A percentile compares a stretch with the other conserved stretches of the same genome.
Conservation (phyloP, 139 green algal genomes). For the Haematococcus lacustris region DNA sequence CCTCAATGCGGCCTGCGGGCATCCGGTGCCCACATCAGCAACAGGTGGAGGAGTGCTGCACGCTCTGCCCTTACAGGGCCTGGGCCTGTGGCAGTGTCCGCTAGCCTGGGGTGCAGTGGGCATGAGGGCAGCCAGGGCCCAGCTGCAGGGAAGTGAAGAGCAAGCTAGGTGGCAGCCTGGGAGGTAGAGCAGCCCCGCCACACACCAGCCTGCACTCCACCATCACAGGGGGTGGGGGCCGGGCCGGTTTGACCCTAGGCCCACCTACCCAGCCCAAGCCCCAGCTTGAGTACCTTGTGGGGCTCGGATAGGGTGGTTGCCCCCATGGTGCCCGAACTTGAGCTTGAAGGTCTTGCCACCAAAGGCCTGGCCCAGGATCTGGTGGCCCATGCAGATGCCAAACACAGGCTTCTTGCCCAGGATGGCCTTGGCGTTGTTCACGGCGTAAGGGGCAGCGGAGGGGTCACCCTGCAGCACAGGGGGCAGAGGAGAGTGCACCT, state of each 20-base stretch:
- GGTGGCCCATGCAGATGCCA: conserved; percentile 99
- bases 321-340: conserved; percentile 98
- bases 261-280: too few relatives aligned
- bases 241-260: too few relatives aligned
- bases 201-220: too few relatives aligned
- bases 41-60: neutral
- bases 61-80: too few relatives aligned
- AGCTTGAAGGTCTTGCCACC: conserved; percentile 97
- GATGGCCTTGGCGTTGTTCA: conserved; percentile 86
- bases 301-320: conserved; percentile 94
- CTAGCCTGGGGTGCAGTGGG: too few relatives aligned
- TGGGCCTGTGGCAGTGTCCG: too few relatives aligned
- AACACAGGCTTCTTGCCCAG: conserved; percentile 95
- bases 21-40: neutral
- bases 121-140: too few relatives aligned
- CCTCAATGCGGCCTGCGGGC: conserved; percentile 74
- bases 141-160: too few relatives aligned
- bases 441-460: conserved; percentile 92
- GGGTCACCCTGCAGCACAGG: conserved; percentile 80
- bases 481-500: too few relatives aligned
- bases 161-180: too few relatives aligned
- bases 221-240: too few relatives aligned
- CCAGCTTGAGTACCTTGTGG: conserved; percentile 10
- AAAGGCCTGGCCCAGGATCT: conserved; percentile 96
- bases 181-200: too few relatives aligned